Evolutionary conservation across 257 asterid species (phyloP).

Genomic region (Orobanche coerulescens): DNA sequence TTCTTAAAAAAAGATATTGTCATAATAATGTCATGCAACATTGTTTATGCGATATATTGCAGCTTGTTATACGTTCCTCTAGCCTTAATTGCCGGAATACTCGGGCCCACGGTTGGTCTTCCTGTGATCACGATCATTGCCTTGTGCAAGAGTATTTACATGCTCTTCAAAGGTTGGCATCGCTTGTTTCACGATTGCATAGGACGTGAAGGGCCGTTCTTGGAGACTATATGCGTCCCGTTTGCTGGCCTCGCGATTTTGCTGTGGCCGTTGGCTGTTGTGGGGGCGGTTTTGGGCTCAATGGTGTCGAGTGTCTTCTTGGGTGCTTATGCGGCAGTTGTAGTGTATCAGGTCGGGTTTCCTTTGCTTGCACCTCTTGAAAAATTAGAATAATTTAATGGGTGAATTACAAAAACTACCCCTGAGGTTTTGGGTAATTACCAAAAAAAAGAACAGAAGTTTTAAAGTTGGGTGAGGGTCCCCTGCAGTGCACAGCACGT

Average conservation of each 20-base stretch:
- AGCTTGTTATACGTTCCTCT: conserved; percentile 64
- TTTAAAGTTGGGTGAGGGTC: no score
- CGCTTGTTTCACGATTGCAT: conserved; percentile 90
- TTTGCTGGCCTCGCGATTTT: conserved; percentile 92
- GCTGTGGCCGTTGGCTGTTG: conserved; percentile 95
- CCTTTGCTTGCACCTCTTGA: conserved; percentile 8
- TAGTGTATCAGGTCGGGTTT: conserved; percentile 69
- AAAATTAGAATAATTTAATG: not conserved
- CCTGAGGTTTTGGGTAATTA: not conserved
- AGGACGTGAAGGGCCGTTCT: conserved; percentile 93
- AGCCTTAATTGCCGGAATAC: conserved; percentile 53
- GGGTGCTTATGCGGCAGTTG: conserved; percentile 88
- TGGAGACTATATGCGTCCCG: conserved; percentile 94
- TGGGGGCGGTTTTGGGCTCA: conserved; percentile 75
- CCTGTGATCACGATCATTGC: conserved; percentile 59
- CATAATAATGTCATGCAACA: not conserved
- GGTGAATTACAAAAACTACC: not conserved
- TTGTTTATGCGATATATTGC: conserved; percentile 23
- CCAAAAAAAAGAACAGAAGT: no score
- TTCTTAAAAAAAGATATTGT: not conserved
- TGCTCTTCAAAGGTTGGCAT: conserved; percentile 89
- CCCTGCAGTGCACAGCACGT: no score
- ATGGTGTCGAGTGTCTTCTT: conserved; percentile 63
- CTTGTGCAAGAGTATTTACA: conserved; percentile 61
- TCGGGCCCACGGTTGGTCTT: conserved; percentile 58